Evolutionary conservation across 129 eudicot species (phyloP), one percentile per base, ranked within the genome.

Genomic region (Daucus carota): DNA sequence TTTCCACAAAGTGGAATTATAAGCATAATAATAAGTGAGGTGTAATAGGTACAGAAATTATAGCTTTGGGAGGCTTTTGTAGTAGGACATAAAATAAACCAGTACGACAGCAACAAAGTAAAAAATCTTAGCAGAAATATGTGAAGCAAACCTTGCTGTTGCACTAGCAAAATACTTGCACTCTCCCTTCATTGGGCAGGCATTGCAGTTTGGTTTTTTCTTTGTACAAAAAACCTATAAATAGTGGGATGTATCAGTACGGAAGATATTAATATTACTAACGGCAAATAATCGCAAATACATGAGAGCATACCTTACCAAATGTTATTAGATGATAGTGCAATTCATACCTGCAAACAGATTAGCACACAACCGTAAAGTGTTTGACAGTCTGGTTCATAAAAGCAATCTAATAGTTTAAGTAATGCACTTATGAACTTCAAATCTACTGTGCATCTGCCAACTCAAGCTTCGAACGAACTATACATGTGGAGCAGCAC

Each of bases 261-360:
- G 14, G 11, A 6, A 26, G 54, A 8, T 54, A 54, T 31, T 42
- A n/a, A n/a, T 32, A 57, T 6, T 43, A 6, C 20, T 15, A 74
- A 71, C 42, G 15, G 36, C 71, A 71, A 45, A 14, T 5, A 34
- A n/a, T 22, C 12, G 12, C 9, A 72, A 34, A 36, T n/a, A 38
- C 15, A n/a, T 6, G 70, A 45, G 74, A 74, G 42, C 50, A 69
- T 71, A 87, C 97, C 97, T 93, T 93, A 40, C 96, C 97, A 20
- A 88, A 87, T 43, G 97, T 90, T 54, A 90, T 90, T 87, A 90
- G 48, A 32, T 90, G 91, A 76, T 86, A 93, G 80, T 93, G 98
- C 34, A 87, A 65, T 67, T 87, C 87, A 52, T 93, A 93, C 80
- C 98, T 93, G 83, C 74, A 70, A 41, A 70, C 13, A 70, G 74